Evolutionary conservation across 257 asterid genomes (phyloP).

Genomic region (Salvia miltiorrhiza): DNA sequence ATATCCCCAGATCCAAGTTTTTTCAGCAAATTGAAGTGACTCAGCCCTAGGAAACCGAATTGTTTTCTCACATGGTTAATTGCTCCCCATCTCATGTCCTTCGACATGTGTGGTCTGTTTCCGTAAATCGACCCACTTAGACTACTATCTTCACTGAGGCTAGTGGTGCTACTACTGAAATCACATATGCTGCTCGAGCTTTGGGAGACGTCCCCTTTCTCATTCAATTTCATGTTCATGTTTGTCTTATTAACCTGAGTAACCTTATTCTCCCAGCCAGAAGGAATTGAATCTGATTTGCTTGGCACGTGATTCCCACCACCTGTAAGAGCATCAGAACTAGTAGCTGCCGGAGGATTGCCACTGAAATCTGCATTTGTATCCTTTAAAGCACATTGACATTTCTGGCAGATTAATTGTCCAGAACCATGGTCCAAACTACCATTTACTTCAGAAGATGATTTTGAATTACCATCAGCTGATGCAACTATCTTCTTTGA

Average conservation of each 20-base stretch:
- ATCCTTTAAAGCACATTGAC: conserved; percentile 68
- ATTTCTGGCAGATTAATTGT: conserved; percentile 66
- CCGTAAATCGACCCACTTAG: conserved; percentile 55
- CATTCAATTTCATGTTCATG: conserved; percentile 33
- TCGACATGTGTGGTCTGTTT: conserved; percentile 89
- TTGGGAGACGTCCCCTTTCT: conserved; percentile 67
- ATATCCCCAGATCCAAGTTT: conserved; percentile 79
- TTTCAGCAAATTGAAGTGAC: conserved; percentile 57
- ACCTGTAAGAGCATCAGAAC: conserved; percentile 19
- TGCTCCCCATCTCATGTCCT: conserved; percentile 48
- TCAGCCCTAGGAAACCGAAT: conserved; percentile 46
- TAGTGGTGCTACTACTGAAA: conserved; percentile 71
- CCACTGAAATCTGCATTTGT: conserved; percentile 31
- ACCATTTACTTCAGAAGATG: conserved; percentile 28
- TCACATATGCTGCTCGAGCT: conserved; percentile 91
- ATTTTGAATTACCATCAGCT: conserved; percentile 20
- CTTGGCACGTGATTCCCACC: conserved; percentile 25
- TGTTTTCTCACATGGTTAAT: conserved; percentile 32
- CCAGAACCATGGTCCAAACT: conserved; percentile 28
- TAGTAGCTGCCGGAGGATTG: conserved; percentile 23
- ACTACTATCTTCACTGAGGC: conserved; percentile 78
- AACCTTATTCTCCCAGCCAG: conserved; percentile 29
- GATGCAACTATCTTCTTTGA: conserved; percentile 35
- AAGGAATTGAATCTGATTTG: conserved; percentile 23
- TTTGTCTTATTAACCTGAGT: conserved; percentile 29